phyloP scores from a whole-genome alignment of 2,329 filamentous ascomycete species.

The Exophiala aquamarina region DNA sequence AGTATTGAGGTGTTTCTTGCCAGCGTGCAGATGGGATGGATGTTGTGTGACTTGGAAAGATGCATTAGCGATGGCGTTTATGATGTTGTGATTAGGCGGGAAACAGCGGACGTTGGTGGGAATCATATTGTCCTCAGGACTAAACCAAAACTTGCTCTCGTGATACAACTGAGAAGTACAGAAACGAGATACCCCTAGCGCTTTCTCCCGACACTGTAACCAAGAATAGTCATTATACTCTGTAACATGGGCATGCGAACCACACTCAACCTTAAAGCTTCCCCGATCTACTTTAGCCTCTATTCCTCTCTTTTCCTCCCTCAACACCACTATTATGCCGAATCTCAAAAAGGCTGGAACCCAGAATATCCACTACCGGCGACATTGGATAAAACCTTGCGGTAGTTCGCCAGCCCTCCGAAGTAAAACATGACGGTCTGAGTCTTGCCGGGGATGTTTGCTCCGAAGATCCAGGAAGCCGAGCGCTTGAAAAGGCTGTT shows the following conservation, averaged over 20 bases:
- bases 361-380: slow-evolving; percentile 2
- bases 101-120: neutral
- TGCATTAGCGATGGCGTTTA: too few relatives aligned
- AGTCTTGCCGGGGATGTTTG: slow-evolving; percentile 51
- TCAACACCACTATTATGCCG: too few relatives aligned
- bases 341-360: slow-evolving; percentile 1
- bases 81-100: too few relatives aligned
- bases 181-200: slow-evolving; percentile 1
- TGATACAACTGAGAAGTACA: too few relatives aligned
- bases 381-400: neutral
- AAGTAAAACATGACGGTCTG: slow-evolving; percentile 17
- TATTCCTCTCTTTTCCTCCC: too few relatives aligned
- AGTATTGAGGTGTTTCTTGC: slow-evolving; percentile 54
- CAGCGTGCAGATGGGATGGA: too few relatives aligned
- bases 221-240: too few relatives aligned
- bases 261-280: too few relatives aligned
- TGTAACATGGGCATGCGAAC: too few relatives aligned
- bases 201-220: too few relatives aligned
- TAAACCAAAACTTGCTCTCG: neutral
- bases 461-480: slow-evolving; percentile 55
- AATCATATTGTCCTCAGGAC: neutral
- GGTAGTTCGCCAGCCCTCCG: slow-evolving; percentile 15
- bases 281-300: too few relatives aligned
- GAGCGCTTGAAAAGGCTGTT: slow-evolving; percentile 37
- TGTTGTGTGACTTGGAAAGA: neutral